Conservation (phyloP, 2,329 filamentous ascomycete species). For the Gaeumannomyces sp. region DNA sequence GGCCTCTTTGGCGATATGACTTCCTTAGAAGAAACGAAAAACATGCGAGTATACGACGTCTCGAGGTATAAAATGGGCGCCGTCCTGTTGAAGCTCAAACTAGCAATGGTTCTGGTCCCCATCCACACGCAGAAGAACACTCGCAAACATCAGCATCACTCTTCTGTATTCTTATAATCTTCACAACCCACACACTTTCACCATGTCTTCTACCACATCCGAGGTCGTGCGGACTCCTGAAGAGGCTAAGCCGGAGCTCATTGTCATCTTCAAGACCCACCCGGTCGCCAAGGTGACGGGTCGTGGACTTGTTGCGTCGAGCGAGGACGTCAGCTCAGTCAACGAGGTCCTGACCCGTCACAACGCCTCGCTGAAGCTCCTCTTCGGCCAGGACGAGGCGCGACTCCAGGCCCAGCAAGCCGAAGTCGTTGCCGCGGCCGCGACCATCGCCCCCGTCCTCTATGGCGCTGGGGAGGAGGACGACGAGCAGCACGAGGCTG, state of each 20-base stretch:
- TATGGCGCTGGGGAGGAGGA: not conserved
- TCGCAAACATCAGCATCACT: too few relatives aligned
- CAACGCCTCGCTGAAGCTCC: not conserved
- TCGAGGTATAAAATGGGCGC: too few relatives aligned
- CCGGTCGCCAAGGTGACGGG: not conserved
- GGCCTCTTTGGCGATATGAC: too few relatives aligned
- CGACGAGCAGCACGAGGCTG: not conserved
- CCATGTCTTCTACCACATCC: not conserved
- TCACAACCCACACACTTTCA: not conserved
- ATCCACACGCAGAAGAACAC: too few relatives aligned
- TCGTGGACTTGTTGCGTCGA: not conserved
- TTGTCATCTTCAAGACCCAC: conserved; percentile 4
- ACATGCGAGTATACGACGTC: too few relatives aligned
- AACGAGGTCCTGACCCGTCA: conserved; percentile 1
- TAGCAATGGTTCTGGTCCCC: too few relatives aligned
- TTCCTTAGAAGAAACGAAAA: too few relatives aligned
- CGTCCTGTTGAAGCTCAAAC: too few relatives aligned
- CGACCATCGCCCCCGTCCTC: not conserved
- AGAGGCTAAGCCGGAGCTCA: not conserved
- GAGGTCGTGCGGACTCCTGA: not conserved
- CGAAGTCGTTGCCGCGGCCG: conserved; percentile 1
- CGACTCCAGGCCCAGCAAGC: not conserved
- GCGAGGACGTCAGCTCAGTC: not conserved
- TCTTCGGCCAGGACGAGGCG: conserved; percentile 6
- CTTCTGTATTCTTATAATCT: not conserved